A percentile compares a stretch with the other conserved stretches of the same genome.
Evolutionary conservation across 2,329 filamentous ascomycete species (phyloP).

Genomic region (Pestalotiopsis sp.): DNA sequence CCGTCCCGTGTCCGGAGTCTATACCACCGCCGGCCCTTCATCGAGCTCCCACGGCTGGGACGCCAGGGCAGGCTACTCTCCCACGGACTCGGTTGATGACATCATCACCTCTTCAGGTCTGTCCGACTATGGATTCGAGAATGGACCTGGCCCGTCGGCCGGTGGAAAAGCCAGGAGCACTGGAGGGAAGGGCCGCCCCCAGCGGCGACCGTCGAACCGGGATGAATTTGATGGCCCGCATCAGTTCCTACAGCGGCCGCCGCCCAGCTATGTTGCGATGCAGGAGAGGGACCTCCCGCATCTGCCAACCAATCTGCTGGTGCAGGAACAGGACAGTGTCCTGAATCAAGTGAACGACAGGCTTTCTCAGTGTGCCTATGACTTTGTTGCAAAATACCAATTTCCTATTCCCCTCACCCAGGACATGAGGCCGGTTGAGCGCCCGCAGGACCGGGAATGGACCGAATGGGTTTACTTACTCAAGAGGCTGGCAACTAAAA

Average conservation of each 20-base stretch:
- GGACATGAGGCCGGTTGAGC: slow-evolving; percentile 37
- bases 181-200: slow-evolving; percentile 51
- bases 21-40: slow-evolving; percentile 40
- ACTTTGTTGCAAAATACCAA: slow-evolving; percentile 89
- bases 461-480: slow-evolving; percentile 90
- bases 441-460: slow-evolving; percentile 63
- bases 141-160: slow-evolving; percentile 39
- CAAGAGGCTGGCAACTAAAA: slow-evolving; percentile 83
- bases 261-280: slow-evolving; percentile 70
- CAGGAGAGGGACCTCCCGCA: slow-evolving; percentile 81
- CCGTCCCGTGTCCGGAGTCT: slow-evolving; percentile 43
- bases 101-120: slow-evolving; percentile 59
- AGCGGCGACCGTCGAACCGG: slow-evolving; percentile 75
- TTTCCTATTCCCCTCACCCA: slow-evolving; percentile 84
- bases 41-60: slow-evolving; percentile 49
- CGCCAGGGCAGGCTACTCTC: slow-evolving; percentile 53
- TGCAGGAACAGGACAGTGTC: slow-evolving; percentile 84
- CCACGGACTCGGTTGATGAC: slow-evolving; percentile 61
- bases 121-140: slow-evolving; percentile 63
- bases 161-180: slow-evolving; percentile 48
- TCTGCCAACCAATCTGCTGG: slow-evolving; percentile 79
- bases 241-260: slow-evolving; percentile 76
- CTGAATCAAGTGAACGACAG: slow-evolving; percentile 81
- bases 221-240: slow-evolving; percentile 90
- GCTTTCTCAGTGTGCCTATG: slow-evolving; percentile 82